Evolutionary conservation across 169 alveolate species (phyloP).

Genomic region (Plasmodium adleri): DNA sequence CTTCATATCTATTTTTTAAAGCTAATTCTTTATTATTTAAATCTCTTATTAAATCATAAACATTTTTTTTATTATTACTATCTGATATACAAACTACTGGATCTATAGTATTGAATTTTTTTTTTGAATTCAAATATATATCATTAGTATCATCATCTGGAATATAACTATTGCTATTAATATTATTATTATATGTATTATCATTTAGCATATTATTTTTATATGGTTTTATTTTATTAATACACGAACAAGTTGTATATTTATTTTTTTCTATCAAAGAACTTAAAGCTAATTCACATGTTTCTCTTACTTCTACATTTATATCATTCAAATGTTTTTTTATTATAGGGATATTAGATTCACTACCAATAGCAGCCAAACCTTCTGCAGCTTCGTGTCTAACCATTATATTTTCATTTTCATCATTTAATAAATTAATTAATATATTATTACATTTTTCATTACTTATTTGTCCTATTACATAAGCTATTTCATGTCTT

Average conservation of each 20-base stretch:
- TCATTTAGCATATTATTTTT: background rate
- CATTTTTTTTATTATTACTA: conserved; percentile 16
- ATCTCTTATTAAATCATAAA: conserved; percentile 55
- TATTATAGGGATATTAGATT: conserved; percentile 82
- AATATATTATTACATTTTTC: conserved; percentile 81
- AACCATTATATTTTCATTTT: conserved; percentile 89
- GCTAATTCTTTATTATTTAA: conserved; percentile 56
- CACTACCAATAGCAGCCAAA: conserved; percentile 86
- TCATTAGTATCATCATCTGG: conserved; percentile 10
- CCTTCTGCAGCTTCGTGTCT: conserved; percentile 93
- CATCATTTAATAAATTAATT: conserved; percentile 83
- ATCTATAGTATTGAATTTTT: conserved; percentile 67
- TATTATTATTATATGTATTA: conserved; percentile 11
- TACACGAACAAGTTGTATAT: conserved; percentile 44
- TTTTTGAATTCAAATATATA: conserved; percentile 22
- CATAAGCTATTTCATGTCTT: conserved; percentile 94
- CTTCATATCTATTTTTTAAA: conserved; percentile 69
- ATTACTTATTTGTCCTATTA: conserved; percentile 91
- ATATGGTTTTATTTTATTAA: background rate
- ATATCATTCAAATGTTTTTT: conserved; percentile 75
- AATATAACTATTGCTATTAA: conserved; percentile 9
- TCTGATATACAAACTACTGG: conserved; percentile 56
- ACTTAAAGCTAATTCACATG: conserved; percentile 50
- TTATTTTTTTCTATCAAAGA: conserved; percentile 70
- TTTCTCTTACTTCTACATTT: conserved; percentile 56